Base-by-base conservation (phyloP, 1,284 basidiomycete species). In the Crucibulum parvulum region DNA sequence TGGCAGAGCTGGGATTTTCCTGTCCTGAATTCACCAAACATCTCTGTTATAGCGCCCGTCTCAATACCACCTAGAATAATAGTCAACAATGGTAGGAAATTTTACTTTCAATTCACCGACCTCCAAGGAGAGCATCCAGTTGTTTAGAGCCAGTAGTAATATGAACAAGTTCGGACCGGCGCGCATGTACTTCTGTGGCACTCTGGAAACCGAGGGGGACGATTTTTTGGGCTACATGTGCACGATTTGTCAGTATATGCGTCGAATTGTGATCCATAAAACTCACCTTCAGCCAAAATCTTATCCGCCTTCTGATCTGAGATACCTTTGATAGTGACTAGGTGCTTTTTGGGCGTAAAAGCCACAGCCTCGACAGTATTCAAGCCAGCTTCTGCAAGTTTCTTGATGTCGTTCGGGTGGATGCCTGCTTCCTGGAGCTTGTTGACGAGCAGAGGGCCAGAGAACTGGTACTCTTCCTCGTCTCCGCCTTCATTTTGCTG, bases 1-100 rank as follows among this genome's bases (percentile, higher is more conserved):
- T 99, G 98, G 75, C 98, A 99, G 55, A 99, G 86, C 73, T 99
- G 98, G 39, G 95, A 98, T 80, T 99, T 99, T 59, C 98, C 98
- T 8, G 98, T 99, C 67, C 98, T 85, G 79, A 99, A 99, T 79
- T 99, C 98, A 68, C 98, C 98, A 79, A 98, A 99, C 31, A 99
- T 81, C 77, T 99, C 98, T 0, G 98, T 99, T 74, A 99, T 98
- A 1, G 96, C 93, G 43, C 98, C 98, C 10, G 98, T 99, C 81
- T 99, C 98, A 69, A 99, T 95, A 7, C 98, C 98, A 58, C 94
- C 93, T 94, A 63, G 37, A 38, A 56, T 63, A 1, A 51, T 50
- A 37, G 50, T 16, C 47, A 51, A 62, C 46, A 61, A 64, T 47
- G 69, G 61, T 62, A 55, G 63, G 56, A 55, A 16, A 0, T 35